phyloP scores from a whole-genome alignment of 176 grass and related monocot species.

The Carex scoparia region DNA sequence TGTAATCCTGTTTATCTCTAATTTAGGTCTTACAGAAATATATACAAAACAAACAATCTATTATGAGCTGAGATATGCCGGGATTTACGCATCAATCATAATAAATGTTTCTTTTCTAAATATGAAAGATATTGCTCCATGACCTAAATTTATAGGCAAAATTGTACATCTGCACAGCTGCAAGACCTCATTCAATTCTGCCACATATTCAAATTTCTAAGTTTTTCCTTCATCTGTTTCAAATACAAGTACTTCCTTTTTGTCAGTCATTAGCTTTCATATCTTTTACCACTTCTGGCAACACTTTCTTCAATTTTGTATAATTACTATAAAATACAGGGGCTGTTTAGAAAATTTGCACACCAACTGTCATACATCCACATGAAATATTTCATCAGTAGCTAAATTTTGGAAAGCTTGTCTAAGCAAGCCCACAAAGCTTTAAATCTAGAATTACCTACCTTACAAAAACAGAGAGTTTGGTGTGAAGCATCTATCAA shows the following conservation, averaged over 20 bases:
- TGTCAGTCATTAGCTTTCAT: neutral
- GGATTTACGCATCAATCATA: neutral
- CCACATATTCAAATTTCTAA: neutral
- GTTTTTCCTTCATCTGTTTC: neutral
- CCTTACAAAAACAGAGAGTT: slow-evolving; percentile 19
- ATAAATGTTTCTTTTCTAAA: neutral
- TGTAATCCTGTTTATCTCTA: neutral
- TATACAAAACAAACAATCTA: neutral
- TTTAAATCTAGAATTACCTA: slow-evolving; percentile 21
- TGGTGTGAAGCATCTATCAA: slow-evolving; percentile 23
- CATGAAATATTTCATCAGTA: slow-evolving; percentile 6
- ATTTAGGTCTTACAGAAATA: neutral
- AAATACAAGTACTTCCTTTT: neutral
- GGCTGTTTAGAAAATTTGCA: neutral
- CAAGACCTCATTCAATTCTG: neutral
- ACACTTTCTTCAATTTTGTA: neutral
- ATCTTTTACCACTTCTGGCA: neutral
- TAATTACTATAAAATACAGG: neutral
- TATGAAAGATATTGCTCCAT: neutral
- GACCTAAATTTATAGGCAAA: neutral
- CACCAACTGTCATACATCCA: neutral
- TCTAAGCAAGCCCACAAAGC: neutral
- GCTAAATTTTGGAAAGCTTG: slow-evolving; percentile 4
- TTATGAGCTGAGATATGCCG: neutral
- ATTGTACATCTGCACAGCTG: neutral